Evolutionary conservation across 2,329 filamentous ascomycete species (phyloP), one percentile per base, ranked within the genome.

Genomic region (Colletotrichum theobromicola): DNA sequence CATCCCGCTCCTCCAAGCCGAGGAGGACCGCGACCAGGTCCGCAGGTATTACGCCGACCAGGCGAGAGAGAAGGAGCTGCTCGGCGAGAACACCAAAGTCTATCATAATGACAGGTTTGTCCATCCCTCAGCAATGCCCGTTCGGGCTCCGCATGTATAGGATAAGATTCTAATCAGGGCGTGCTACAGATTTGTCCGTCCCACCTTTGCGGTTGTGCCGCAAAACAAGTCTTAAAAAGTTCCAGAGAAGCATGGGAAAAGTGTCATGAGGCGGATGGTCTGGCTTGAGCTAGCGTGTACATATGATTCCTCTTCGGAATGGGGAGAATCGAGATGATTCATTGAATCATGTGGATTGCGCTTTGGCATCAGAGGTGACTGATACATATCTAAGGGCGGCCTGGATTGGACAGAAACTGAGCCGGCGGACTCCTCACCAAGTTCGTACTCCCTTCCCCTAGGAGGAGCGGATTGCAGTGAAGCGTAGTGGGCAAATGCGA

Each of bases 21-120:
- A 99, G 84, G 95, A 98, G 85, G 97, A 99, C 88, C 93, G 97
- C 76, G 97, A 99, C 86, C 93, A 96, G 84, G 96, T 98, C 77
- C 91, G 97, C 78, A 90, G 96, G 82, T 91, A 96, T 85, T 90
- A 93, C 78, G 97, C 97, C 73, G 95, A 98, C 85, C 92, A 95
- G 90, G 93, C 92, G 78, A 91, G 97, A 78, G 97, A 98, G 91
- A 95, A 96, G 90, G 93, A 95, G 86, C 87, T 99, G 78, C 83
- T 98, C 79, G 97, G 97, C 72, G 92, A 93, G 77, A 94, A 96
- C 85, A 92, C 91, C 67, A 94, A 93, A 87, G 90, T 97, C 64
- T 99, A 98, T 88, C 91, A 98, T 87, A 93, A 91, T 78, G 95
- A 98, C 82, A 90, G 95, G 95, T 98, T 88, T 78, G 94, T 82